Percentiles rank a stretch among this genome's conserved stretches.
These are phyloP conservation scores for Lichtheimia ramosa DNA, from an alignment of 371 early-diverging fungal genomes.

Conservation along the genomic window DNA sequence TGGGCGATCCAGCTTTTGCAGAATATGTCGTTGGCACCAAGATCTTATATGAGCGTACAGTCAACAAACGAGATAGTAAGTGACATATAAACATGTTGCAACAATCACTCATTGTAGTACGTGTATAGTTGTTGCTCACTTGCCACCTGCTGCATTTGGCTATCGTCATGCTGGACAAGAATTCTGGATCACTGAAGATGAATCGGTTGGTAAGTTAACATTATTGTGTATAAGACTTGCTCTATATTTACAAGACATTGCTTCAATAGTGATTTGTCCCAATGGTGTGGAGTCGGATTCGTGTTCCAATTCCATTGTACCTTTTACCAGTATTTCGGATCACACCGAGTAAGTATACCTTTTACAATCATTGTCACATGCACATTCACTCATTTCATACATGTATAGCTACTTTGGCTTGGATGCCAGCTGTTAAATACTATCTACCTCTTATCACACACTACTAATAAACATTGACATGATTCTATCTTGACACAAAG, in stretches of 20 bases:
- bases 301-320: conserved; percentile 13
- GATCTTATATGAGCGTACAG: conserved; percentile 6
- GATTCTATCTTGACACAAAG: too few species aligned
- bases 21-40: conserved; percentile 11
- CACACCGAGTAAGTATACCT: conserved; percentile 14
- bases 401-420: too few species aligned
- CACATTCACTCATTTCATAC: background rate
- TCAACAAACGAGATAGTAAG: conserved; percentile 19
- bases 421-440: too few species aligned
- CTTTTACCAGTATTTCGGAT: conserved; percentile 11
- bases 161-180: conserved; percentile 20
- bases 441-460: too few species aligned
- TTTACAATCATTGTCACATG: background rate
- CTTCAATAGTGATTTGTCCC: conserved; percentile 12
- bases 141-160: conserved; percentile 11
- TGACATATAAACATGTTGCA: background rate
- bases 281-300: conserved; percentile 10
- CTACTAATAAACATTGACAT: too few species aligned
- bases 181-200: conserved; percentile 15
- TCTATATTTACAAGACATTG: background rate
- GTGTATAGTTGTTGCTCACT: conserved; percentile 17
- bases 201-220: conserved; percentile 7
- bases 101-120: background rate
- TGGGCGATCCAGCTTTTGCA: conserved; percentile 23
- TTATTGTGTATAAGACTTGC: background rate